phyloP scores from a whole-genome alignment of 129 eudicot genomes.

The Chrysanthemum lavandulifolium region DNA sequence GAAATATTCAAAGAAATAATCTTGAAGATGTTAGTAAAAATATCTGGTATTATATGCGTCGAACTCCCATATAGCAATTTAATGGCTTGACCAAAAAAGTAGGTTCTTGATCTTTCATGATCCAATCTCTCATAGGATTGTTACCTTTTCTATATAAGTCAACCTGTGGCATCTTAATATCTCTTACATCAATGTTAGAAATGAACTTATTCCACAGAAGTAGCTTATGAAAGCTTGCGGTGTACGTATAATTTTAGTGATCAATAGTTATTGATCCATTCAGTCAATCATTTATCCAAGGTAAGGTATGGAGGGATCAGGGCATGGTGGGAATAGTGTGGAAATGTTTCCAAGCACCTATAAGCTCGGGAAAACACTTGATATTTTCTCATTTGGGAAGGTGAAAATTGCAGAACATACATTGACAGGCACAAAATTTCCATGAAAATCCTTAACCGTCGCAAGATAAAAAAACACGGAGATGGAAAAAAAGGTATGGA shows the following conservation, averaged over 20 bases:
- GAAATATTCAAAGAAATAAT: conserved; percentile 14
- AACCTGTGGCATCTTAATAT: not conserved
- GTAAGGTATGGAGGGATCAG: conserved; percentile 73
- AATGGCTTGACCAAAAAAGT: no score
- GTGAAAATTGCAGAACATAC: conserved; percentile 89
- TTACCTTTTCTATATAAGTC: not conserved
- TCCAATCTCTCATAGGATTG: not conserved
- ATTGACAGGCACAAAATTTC: conserved; percentile 81
- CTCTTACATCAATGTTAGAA: not conserved
- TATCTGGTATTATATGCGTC: not conserved
- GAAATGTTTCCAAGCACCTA: conserved; percentile 73
- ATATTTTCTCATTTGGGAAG: conserved; percentile 92
- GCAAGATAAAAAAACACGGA: conserved; percentile 84
- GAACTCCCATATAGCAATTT: no score
- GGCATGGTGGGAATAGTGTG: conserved; percentile 56
- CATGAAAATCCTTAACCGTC: conserved; percentile 85
- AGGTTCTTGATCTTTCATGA: no score
- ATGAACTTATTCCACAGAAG: not conserved
- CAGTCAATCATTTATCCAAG: conserved; percentile 24
- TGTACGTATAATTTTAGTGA: not conserved
- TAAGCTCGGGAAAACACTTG: conserved; percentile 88
- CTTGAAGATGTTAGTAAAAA: conserved; percentile 9
- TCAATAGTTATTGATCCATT: not conserved
- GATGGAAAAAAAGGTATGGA: conserved; percentile 83
- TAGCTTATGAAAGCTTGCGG: conserved; percentile 6